A percentile compares a stretch with the other conserved stretches of the same genome.
Evolutionary conservation across 352 stramenopile genomes (phyloP).

Genomic region (Globisporangium nagaii): DNA sequence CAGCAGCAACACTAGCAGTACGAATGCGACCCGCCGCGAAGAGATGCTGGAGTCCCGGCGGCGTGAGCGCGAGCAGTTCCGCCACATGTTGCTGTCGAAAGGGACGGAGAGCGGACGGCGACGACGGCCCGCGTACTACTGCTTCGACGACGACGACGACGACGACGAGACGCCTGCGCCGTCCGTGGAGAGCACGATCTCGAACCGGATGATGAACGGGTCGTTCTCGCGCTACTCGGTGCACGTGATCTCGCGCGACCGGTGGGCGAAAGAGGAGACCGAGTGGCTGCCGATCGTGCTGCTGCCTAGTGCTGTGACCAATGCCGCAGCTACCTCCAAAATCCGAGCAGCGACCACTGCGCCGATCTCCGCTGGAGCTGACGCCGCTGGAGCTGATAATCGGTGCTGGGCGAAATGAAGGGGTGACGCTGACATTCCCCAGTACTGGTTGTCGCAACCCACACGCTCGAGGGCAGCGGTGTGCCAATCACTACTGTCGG

Average conservation of each 20-base stretch:
- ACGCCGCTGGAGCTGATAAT: no score
- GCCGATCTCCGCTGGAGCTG: no score
- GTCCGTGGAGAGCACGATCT: conserved; percentile 78
- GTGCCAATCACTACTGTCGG: no score
- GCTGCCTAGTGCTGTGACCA: no score
- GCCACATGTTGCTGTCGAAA: conserved; percentile 50
- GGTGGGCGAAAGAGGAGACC: conserved; percentile 61
- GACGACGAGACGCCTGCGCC: conserved; percentile 45
- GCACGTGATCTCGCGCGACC: conserved; percentile 65
- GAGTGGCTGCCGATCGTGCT: conserved; percentile 71
- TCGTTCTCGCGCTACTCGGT: conserved; percentile 73
- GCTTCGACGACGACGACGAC: conserved; percentile 62
- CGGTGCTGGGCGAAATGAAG: no score
- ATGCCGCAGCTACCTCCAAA: no score
- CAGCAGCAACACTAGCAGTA: conserved; percentile 8
- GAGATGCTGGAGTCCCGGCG: conserved; percentile 65
- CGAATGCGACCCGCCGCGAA: conserved; percentile 25
- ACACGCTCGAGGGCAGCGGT: no score
- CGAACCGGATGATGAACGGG: conserved; percentile 76
- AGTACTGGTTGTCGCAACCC: no score
- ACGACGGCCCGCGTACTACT: conserved; percentile 45
- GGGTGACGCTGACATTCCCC: no score
- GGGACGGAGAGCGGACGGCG: conserved; percentile 19
- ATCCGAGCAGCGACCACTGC: no score
- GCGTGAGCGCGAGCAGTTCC: conserved; percentile 66